These are phyloP conservation scores for Globisporangium yorkense DNA, from an alignment of 352 stramenopile genomes.

Conservation along the genomic window DNA sequence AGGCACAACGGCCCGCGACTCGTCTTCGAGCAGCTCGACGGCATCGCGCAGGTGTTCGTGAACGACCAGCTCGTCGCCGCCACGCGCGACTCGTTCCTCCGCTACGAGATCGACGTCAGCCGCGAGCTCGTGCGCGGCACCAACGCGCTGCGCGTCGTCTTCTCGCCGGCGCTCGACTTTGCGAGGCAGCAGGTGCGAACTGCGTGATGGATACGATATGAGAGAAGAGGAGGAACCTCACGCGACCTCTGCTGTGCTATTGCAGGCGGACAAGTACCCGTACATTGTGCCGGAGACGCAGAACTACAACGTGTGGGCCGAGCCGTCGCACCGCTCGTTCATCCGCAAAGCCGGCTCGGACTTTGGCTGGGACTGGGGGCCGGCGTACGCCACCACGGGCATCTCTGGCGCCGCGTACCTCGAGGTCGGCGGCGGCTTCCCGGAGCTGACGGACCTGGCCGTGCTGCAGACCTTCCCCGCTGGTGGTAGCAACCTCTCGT, in stretches of 20 bases:
- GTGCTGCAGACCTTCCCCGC: slow-evolving; percentile 34
- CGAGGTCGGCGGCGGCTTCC: slow-evolving; percentile 18
- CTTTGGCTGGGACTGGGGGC: slow-evolving; percentile 88
- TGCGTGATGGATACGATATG: too few species aligned
- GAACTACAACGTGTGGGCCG: slow-evolving; percentile 78
- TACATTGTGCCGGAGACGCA: slow-evolving; percentile 70
- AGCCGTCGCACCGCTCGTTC: slow-evolving; percentile 73
- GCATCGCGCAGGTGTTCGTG: slow-evolving; percentile 53
- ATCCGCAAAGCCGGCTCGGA: slow-evolving; percentile 81
- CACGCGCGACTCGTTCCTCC: slow-evolving; percentile 62
- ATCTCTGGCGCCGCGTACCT: slow-evolving; percentile 53
- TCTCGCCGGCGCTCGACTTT: slow-evolving; percentile 51
- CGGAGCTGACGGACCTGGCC: slow-evolving; percentile 31
- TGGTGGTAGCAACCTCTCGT: slow-evolving; percentile 23
- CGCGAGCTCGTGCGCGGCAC: slow-evolving; percentile 10
- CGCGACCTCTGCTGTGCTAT: slow-evolving; percentile 1
- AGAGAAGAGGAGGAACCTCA: neutral
- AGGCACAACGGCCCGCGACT: slow-evolving; percentile 14
- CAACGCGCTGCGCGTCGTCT: slow-evolving; percentile 58
- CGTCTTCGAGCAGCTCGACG: slow-evolving; percentile 68
- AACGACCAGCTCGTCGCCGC: slow-evolving; percentile 47
- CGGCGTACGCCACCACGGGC: slow-evolving; percentile 56
- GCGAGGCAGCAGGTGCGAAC: slow-evolving; percentile 27
- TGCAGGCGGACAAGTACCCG: slow-evolving; percentile 50
- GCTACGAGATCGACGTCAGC: slow-evolving; percentile 42